Percentiles rank a stretch among this genome's conserved stretches.
These are phyloP conservation scores for Rhizophlyctis rosea DNA, from an alignment of 192 early-diverging fungal genomes.

Conservation along the genomic window DNA sequence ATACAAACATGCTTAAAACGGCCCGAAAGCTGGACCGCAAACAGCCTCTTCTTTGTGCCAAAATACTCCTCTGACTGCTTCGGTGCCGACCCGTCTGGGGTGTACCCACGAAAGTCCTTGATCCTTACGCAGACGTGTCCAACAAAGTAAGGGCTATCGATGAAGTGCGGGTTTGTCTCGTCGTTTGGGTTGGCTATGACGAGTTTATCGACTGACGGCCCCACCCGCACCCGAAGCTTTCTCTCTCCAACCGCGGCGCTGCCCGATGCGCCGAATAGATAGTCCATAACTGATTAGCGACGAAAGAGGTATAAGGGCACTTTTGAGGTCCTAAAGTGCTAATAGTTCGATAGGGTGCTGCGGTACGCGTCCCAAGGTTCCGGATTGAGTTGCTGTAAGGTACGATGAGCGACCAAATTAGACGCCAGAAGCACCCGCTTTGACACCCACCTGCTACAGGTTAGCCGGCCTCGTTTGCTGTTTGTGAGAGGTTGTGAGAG, in stretches of 20 bases:
- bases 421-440: too few relatives aligned
- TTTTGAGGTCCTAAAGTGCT: too few relatives aligned
- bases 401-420: too few relatives aligned
- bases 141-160: constrained; percentile 63
- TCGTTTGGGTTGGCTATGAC: constrained; percentile 54
- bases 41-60: constrained; percentile 54
- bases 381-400: too few relatives aligned
- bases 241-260: constrained; percentile 26
- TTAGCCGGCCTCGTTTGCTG: too few relatives aligned
- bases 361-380: too few relatives aligned
- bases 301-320: too few relatives aligned
- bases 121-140: constrained; percentile 68
- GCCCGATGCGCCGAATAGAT: constrained; percentile 38
- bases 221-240: constrained; percentile 45
- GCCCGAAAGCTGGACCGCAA: constrained; percentile 69
- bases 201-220: constrained; percentile 39
- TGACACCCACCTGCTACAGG: too few relatives aligned
- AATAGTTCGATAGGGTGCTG: too few relatives aligned
- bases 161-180: constrained; percentile 56
- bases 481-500: too few relatives aligned
- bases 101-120: constrained; percentile 58
- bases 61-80: constrained; percentile 51
- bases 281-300: too few relatives aligned
- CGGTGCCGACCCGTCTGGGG: constrained; percentile 35
- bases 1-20: constrained; percentile 64